Evolutionary conservation across 2,329 filamentous ascomycete genomes (phyloP).

Genomic region (Fusarium subtropicale): DNA sequence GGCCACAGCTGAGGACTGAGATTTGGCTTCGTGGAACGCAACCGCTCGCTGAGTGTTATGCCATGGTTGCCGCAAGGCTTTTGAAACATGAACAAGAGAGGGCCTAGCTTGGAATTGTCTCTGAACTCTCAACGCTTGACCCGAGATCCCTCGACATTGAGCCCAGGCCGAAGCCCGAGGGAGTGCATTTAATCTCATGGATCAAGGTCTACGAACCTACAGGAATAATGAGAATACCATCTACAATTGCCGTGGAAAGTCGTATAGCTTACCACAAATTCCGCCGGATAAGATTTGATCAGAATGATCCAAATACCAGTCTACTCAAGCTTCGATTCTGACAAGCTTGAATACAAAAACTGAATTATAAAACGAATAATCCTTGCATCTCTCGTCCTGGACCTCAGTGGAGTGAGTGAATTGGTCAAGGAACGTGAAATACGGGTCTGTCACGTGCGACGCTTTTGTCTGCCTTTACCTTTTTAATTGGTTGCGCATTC

Average conservation of each 20-base stretch:
- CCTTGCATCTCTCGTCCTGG: conserved; percentile 13
- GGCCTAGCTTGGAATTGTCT: conserved; percentile 19
- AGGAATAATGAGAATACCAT: conserved; percentile 20
- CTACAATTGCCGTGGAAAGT: conserved; percentile 7
- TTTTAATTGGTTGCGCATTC: conserved; percentile 40
- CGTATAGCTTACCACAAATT: conserved; percentile 28
- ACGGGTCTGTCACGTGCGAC: conserved; percentile 28
- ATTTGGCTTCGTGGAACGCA: conserved; percentile 44
- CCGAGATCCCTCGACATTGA: conserved; percentile 35
- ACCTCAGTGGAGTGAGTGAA: conserved; percentile 4
- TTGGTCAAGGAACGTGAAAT: background rate
- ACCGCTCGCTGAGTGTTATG: conserved; percentile 30
- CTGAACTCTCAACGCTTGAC: conserved; percentile 17
- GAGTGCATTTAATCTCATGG: conserved; percentile 42
- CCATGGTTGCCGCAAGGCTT: conserved; percentile 19
- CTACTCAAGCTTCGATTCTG: conserved; percentile 6
- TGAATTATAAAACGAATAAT: conserved; percentile 11
- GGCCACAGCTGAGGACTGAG: conserved; percentile 30
- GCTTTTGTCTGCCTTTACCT: background rate
- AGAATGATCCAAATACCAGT: conserved; percentile 10
- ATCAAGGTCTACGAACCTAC: conserved; percentile 18
- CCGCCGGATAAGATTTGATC: background rate
- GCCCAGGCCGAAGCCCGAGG: conserved; percentile 43
- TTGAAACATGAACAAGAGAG: conserved; percentile 14
- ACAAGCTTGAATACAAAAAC: conserved; percentile 23